Percentiles rank a stretch among this genome's conserved stretches.
These are phyloP conservation scores for Rugonectria rugulosa DNA, from an alignment of 2,329 filamentous ascomycete species.

Conservation along the genomic window DNA sequence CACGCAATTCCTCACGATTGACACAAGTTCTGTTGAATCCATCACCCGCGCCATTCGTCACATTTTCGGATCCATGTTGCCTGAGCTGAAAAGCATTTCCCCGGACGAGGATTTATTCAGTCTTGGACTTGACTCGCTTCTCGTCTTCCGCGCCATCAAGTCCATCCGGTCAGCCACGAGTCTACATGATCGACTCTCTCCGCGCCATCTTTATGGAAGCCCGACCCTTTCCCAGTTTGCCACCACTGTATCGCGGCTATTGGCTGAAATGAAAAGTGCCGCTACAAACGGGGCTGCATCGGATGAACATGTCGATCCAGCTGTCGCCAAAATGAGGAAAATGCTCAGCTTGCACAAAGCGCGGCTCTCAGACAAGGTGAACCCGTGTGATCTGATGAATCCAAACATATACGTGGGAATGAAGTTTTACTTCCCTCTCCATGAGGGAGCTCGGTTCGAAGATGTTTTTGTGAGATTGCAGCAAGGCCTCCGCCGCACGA, in stretches of 20 bases:
- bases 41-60: constrained; percentile 30
- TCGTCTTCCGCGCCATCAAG: constrained; percentile 41
- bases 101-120: constrained; percentile 38
- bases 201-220: constrained; percentile 46
- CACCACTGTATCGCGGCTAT: constrained; percentile 28
- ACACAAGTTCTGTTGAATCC: constrained; percentile 33
- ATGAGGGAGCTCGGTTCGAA: constrained; percentile 33
- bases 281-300: background rate
- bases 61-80: constrained; percentile 27
- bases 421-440: constrained; percentile 46
- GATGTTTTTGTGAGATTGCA: constrained; percentile 43
- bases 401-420: constrained; percentile 43
- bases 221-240: constrained; percentile 39
- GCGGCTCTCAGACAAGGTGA: constrained; percentile 40
- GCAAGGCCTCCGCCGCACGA: constrained; percentile 43
- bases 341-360: constrained; percentile 33
- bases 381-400: constrained; percentile 44
- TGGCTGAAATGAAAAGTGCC: constrained; percentile 14
- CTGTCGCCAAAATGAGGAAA: constrained; percentile 47
- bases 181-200: constrained; percentile 40
- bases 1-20: constrained; percentile 15
- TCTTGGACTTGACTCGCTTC: constrained; percentile 44
- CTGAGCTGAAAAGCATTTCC: constrained; percentile 23
- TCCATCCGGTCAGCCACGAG: constrained; percentile 40
- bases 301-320: background rate